Evolutionary conservation across 1,139 yeast species (phyloP).

Genomic region (Yamadazyma pseudoaaseri): DNA sequence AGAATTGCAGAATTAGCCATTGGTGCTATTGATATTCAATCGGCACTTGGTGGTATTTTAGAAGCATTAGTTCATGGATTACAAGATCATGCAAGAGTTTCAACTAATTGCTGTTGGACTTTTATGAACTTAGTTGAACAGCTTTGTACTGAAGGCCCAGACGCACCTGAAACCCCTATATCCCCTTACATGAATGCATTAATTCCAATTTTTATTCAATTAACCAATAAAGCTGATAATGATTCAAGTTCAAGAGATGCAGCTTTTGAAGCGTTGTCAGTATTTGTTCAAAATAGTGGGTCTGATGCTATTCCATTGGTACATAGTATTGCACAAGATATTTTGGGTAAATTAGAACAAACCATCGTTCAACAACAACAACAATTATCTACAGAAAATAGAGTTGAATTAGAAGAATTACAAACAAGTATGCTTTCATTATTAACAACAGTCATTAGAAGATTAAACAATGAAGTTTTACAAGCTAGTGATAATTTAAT

Average conservation of each 20-base stretch:
- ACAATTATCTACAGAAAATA: conserved; percentile 63
- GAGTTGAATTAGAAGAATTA: conserved; percentile 78
- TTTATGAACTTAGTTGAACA: conserved; percentile 89
- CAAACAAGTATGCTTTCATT: conserved; percentile 86
- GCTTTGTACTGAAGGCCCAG: conserved; percentile 58
- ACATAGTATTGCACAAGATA: conserved; percentile 71
- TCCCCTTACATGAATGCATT: conserved; percentile 70
- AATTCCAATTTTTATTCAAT: conserved; percentile 67
- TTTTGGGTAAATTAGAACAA: conserved; percentile 67
- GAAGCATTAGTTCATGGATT: conserved; percentile 75
- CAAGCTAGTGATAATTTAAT: conserved; percentile 80
- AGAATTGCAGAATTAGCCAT: conserved; percentile 88
- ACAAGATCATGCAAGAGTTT: conserved; percentile 86
- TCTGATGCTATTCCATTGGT: conserved; percentile 68
- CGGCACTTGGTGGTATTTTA: conserved; percentile 67
- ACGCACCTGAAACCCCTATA: conserved; percentile 57
- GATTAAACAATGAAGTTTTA: conserved; percentile 65
- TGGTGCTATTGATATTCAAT: conserved; percentile 66
- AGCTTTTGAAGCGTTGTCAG: conserved; percentile 88
- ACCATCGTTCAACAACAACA: conserved; percentile 44
- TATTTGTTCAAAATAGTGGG: conserved; percentile 75
- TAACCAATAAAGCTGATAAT: conserved; percentile 72
- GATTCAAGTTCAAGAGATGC: conserved; percentile 91
- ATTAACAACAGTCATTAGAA: conserved; percentile 82
- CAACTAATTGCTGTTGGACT: conserved; percentile 97